These are phyloP conservation scores for Dictyostelium capitatum DNA, from an alignment of 78 protist species.

Conservation along the genomic window DNA sequence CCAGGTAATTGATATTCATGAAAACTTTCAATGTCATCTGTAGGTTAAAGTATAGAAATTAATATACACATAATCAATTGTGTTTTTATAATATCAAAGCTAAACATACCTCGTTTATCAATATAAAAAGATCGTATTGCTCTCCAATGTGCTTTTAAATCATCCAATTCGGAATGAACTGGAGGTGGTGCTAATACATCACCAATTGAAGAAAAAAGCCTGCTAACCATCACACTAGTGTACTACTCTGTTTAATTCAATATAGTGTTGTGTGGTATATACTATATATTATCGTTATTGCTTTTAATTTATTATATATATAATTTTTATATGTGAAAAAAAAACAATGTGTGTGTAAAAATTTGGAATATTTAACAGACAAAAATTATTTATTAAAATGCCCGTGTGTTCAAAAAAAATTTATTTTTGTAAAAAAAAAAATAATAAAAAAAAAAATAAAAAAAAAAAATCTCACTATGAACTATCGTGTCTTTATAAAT, in stretches of 20 bases:
- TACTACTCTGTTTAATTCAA: no score
- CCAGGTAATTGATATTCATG: constrained; percentile 76
- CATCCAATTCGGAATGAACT: constrained; percentile 54
- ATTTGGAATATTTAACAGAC: no score
- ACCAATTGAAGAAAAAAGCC: constrained; percentile 53
- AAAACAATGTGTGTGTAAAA: neutral
- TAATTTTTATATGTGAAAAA: neutral
- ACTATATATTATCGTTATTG: no score
- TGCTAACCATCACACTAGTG: constrained; percentile 41
- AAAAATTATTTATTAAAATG: no score
- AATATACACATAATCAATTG: neutral
- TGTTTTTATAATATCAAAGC: no score
- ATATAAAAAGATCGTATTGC: constrained; percentile 47
- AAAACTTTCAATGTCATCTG: constrained; percentile 70
- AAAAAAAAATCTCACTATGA: no score
- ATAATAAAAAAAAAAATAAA: no score
- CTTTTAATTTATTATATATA: no score
- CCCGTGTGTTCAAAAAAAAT: no score
- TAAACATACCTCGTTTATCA: constrained; percentile 41
- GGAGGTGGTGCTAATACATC: constrained; percentile 66
- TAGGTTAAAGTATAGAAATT: neutral
- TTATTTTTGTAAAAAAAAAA: no score
- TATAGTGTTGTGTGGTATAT: neutral
- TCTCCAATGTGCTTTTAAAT: constrained; percentile 69
- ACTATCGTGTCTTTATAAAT: no score